These are phyloP conservation scores for Cladophialophora yegresii DNA, from an alignment of 2,329 filamentous ascomycete species.

Conservation along the genomic window DNA sequence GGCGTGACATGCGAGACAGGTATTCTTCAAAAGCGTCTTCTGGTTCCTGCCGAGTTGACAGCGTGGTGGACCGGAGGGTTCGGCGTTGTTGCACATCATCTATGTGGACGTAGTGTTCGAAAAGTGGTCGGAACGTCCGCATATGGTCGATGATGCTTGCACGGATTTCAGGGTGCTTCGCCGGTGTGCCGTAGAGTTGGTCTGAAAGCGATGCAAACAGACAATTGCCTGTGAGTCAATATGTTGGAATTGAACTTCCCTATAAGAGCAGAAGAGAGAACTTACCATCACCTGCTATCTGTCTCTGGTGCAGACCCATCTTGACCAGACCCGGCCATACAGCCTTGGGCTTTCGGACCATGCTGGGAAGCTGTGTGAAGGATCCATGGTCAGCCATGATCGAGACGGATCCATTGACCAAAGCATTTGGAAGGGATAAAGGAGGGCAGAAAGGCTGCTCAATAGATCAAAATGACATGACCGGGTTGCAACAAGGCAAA, in stretches of 20 bases:
- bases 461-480: conserved; percentile 26
- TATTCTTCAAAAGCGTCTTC: conserved; percentile 61
- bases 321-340: conserved; percentile 37
- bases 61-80: conserved; percentile 42
- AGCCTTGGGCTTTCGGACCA: conserved; percentile 37
- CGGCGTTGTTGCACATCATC: conserved; percentile 46
- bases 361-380: conserved; percentile 35
- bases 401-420: conserved; percentile 36
- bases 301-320: conserved; percentile 35
- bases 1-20: conserved; percentile 61
- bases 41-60: conserved; percentile 53
- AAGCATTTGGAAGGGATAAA: conserved; percentile 29
- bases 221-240: conserved; percentile 60
- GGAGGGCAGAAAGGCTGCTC: conserved; percentile 5
- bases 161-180: conserved; percentile 61
- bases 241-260: conserved; percentile 12
- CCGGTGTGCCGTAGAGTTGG: conserved; percentile 64
- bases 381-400: conserved; percentile 38
- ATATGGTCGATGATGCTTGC: conserved; percentile 63
- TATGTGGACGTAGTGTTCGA: conserved; percentile 65
- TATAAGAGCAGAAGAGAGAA: not conserved
- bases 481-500: conserved; percentile 18
- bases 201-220: conserved; percentile 69
- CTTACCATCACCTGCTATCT: conserved; percentile 37
- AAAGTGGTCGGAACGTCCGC: conserved; percentile 61